Conservation (phyloP, 2,329 filamentous ascomycete genomes). For the Cadophora luteo-olivacea region DNA sequence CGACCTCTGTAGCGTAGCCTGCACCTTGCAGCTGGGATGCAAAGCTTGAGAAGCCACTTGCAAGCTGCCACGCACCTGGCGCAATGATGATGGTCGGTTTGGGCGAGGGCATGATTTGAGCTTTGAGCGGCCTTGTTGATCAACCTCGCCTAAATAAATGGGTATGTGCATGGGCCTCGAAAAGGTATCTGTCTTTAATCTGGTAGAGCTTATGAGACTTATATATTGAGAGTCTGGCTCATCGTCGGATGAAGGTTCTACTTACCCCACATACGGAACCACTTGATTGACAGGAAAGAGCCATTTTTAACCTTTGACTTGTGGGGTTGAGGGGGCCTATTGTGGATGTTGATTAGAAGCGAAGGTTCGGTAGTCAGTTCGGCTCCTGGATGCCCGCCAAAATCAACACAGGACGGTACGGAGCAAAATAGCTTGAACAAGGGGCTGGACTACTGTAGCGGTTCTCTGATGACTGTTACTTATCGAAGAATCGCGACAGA, state of each 20-base stretch:
- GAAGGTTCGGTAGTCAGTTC: background rate
- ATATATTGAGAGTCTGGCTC: background rate
- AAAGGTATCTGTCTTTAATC: background rate
- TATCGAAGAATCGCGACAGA: background rate
- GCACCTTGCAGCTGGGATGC: conserved; percentile 18
- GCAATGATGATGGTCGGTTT: conserved; percentile 33
- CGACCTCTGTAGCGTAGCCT: conserved; percentile 24
- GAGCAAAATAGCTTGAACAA: too few relatives aligned
- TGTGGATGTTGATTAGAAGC: background rate
- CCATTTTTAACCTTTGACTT: background rate
- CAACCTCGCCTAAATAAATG: background rate
- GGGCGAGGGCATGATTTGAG: conserved; percentile 6
- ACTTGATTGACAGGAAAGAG: background rate
- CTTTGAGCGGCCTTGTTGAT: background rate
- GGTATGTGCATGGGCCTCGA: background rate
- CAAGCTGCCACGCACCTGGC: conserved; percentile 32
- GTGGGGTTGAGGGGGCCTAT: background rate
- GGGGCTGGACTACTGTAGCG: too few relatives aligned
- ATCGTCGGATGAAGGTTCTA: background rate
- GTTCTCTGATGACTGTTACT: too few relatives aligned
- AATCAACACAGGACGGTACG: too few relatives aligned
- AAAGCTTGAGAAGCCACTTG: conserved; percentile 21
- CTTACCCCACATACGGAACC: background rate
- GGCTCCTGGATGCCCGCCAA: background rate
- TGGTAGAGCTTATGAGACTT: background rate